Evolutionary conservation across 257 asterid species (phyloP).

Genomic region (Przewalskia tangutica): DNA sequence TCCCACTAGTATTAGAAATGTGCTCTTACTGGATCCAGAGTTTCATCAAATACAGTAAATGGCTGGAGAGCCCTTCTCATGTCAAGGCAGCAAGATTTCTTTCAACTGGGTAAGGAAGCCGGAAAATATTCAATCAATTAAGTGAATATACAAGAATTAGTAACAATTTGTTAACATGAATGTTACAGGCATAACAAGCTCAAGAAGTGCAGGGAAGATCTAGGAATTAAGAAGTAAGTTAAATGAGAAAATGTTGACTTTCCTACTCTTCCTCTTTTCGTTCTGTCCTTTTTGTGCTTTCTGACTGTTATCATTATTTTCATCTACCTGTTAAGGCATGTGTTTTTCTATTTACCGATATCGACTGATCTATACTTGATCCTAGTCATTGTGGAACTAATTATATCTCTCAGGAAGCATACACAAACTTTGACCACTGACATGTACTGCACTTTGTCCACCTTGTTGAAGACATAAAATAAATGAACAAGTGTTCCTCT

Average conservation of each 20-base stretch:
- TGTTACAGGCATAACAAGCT: slow-evolving; percentile 69
- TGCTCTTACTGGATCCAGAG: slow-evolving; percentile 94
- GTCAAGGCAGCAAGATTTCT: slow-evolving; percentile 89
- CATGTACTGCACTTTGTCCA: neutral
- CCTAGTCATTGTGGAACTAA: neutral
- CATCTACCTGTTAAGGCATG: neutral
- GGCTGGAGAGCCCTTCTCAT: slow-evolving; percentile 76
- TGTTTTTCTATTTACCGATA: neutral
- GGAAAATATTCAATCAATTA: slow-evolving; percentile 1
- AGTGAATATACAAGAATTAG: neutral
- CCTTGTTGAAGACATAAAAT: neutral
- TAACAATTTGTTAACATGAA: neutral
- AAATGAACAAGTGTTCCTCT: neutral
- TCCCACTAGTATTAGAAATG: slow-evolving; percentile 58
- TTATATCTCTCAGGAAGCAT: neutral
- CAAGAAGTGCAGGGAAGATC: slow-evolving; percentile 58
- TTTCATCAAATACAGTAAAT: slow-evolving; percentile 85
- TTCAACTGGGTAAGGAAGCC: slow-evolving; percentile 63
- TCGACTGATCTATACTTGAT: neutral
- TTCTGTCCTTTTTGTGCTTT: neutral
- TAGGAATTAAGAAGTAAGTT: slow-evolving; percentile 72
- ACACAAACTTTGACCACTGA: neutral
- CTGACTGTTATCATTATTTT: neutral
- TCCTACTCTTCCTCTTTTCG: neutral
- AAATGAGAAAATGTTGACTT: slow-evolving; percentile 5